A percentile compares a stretch with the other conserved stretches of the same genome.
phyloP scores from a whole-genome alignment of 2,329 filamentous ascomycete genomes.

The Fusarium sp. region DNA sequence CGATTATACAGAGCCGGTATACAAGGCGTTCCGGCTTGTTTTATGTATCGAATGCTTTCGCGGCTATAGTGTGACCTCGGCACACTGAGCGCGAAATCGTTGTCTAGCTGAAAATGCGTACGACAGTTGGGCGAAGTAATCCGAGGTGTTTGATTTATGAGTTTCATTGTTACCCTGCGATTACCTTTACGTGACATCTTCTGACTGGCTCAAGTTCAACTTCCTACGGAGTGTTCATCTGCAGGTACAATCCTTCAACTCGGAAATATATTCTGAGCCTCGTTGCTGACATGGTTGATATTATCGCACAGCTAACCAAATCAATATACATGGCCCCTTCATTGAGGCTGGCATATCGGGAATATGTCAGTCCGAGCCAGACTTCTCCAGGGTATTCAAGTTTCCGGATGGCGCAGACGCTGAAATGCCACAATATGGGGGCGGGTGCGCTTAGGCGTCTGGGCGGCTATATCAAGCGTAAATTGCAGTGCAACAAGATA shows the following conservation, averaged over 20 bases:
- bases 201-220: background rate
- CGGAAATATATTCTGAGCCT: background rate
- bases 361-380: background rate
- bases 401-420: constrained; percentile 9
- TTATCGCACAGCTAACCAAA: background rate
- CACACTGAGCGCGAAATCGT: background rate
- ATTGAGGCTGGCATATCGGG: background rate
- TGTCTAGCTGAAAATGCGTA: background rate
- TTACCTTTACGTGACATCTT: background rate
- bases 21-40: constrained; percentile 42
- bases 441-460: constrained; percentile 31
- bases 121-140: constrained; percentile 9
- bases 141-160: background rate
- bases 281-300: background rate
- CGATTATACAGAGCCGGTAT: constrained; percentile 40
- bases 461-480: constrained; percentile 18
- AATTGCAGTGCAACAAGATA: background rate
- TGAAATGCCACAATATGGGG: background rate
- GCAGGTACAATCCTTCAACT: background rate
- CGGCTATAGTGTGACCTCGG: background rate
- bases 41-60: constrained; percentile 21
- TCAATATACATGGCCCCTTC: background rate
- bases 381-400: constrained; percentile 12
- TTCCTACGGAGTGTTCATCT: background rate
- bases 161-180: background rate